Base-by-base conservation (phyloP, 345 rosid genomes). In the Hibiscus tridactylites region DNA sequence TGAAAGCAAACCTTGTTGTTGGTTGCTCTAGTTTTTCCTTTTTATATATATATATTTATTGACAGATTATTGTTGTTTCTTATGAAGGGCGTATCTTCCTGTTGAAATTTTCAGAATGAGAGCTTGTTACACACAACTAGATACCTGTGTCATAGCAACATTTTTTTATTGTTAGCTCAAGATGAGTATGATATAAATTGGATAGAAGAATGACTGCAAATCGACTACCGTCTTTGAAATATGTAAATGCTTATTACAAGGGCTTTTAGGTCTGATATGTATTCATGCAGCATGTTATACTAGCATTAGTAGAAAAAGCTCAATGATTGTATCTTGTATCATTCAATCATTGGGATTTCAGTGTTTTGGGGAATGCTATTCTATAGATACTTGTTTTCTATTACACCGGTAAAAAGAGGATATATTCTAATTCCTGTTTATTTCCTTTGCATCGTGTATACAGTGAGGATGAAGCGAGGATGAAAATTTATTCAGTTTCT, bases 401-500 rank as follows among this genome's bases (percentile, higher is more conserved):
- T 70, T 11, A 9, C 17, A 8, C 57, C 37, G 5, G 6, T 9
- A 11, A 3, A 9, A 16, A 39, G 67, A 16, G 24, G 5, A 21
- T 10, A 4, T 57, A 24, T 9, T 10, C 15, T 57, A 3, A 57
- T 57, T 24, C 24, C 29, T 17, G 9, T 12, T 50, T 24, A 28
- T 29, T 21, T 57, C 19, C 6, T 52, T 5, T 65, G 5, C 29
- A 2, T 63, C 13, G 57, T 31, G 21, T 31, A n/a, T 63, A 12
- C 81, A 90, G 99, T 71, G 98, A 87, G 82, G 90, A 92, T 17
- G 97, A 89, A 75, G 97, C 98, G 11, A 87, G 96, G 76, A 90
- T 77, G 93, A 92, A 90, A 76, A 89, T 95, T 35, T 83, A 95
- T 65, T 88, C 96, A 0, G 98, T 92, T 69, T 92, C 97, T 9